Evolutionary conservation across 1,284 basidiomycete genomes (phyloP), one percentile per base, ranked within the genome.

Genomic region (Rhizopogon parksii): DNA sequence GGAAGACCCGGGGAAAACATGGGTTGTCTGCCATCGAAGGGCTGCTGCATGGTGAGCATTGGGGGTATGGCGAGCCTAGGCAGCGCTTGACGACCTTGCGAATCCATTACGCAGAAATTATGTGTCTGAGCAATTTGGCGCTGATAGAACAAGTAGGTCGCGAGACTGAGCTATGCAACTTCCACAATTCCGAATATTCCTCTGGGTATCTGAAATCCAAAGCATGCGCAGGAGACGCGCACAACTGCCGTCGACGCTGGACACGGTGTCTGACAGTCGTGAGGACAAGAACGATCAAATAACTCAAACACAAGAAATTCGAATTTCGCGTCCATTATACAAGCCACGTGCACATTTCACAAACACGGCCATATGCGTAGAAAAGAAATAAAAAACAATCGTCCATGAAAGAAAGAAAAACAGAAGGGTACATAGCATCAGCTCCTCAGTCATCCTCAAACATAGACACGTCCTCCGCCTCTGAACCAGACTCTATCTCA

Each of bases 1-100:
- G 80, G 83, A 37, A 85, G 68, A 47, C 75, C 78, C 6, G 85
- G 83, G 2, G 86, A 85, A 63, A 75, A 88, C 57, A 85, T 67
- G 42, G 74, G 71, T 51, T 71, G 73, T 53, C 67, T 67, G 12
- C 56, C 54, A 37, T 67, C 68, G 49, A 70, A 67, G 12, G 73
- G 74, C 58, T 76, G 79, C 56, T 78, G 80, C 58, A 74, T 63
- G 60, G 61, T 64, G 51, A 78, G 64, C 40, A 64, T 60, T 8
- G 71, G 71, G n/a, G 73, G 71, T 36, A 79, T 71, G 57, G 68
- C 74, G 46, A 81, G 71, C 46, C 74, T 71, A 6, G 74, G 72
- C 25, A 74, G 69, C 35, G 71, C 72, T 40, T 74, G 70, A 39
- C 56, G 52, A 35, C 57, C 55, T 50, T 57, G 62, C 36, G 64